These are phyloP conservation scores for Backusella sp. DNA, from an alignment of 192 early-diverging fungal genomes.

Conservation along the genomic window DNA sequence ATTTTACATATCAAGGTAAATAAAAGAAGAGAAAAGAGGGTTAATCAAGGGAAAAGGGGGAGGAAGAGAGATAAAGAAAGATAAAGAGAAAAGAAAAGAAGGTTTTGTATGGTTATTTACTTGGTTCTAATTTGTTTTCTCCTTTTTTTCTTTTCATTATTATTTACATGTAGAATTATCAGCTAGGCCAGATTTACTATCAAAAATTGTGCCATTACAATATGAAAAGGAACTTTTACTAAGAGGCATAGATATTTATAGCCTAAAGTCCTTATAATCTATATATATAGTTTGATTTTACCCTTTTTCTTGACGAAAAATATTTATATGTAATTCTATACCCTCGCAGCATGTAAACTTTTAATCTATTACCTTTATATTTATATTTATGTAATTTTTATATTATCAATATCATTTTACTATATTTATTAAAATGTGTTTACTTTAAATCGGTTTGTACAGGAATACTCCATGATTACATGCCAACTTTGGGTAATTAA, in stretches of 20 bases:
- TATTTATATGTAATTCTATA: not conserved
- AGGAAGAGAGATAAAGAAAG: not conserved
- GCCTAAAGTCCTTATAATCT: constrained; percentile 61
- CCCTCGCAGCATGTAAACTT: not conserved
- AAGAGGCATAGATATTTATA: constrained; percentile 73
- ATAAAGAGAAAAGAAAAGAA: not conserved
- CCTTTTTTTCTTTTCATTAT: not conserved
- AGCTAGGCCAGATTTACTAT: constrained; percentile 62
- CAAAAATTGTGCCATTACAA: constrained; percentile 80
- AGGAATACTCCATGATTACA: too few relatives aligned
- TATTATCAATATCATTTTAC: too few relatives aligned
- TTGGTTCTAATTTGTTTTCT: not conserved
- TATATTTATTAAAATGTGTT: too few relatives aligned
- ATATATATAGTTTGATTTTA: not conserved
- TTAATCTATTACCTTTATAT: not conserved
- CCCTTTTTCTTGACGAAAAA: not conserved
- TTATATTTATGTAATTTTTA: not conserved
- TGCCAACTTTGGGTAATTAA: too few relatives aligned
- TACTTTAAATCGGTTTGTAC: too few relatives aligned
- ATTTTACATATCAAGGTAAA: constrained; percentile 77
- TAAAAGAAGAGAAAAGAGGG: constrained; percentile 12
- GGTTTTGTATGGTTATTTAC: too few relatives aligned
- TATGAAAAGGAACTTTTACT: constrained; percentile 59
- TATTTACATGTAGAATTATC: constrained; percentile 66
- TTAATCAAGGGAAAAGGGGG: not conserved